Base-by-base conservation (phyloP, 2,329 filamentous ascomycete genomes). In the Intubia oerlemansii region DNA sequence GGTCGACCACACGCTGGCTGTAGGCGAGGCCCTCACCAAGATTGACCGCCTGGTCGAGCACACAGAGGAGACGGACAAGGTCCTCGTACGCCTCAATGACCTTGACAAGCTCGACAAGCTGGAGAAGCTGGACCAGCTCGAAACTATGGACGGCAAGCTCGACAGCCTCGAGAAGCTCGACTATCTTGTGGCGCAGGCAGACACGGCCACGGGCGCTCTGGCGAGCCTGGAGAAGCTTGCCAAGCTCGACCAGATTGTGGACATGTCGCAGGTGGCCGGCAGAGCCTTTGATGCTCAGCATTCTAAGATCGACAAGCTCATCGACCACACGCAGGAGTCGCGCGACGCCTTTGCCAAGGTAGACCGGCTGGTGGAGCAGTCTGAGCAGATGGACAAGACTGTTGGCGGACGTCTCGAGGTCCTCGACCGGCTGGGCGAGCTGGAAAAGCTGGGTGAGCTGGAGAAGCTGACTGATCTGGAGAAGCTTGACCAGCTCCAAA, bases 311-410 rank as follows among this genome's bases (percentile, higher is more conserved):
- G 29, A 33, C 19, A 21, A 30, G 25, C 28, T 37, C 2, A n/a
- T n/a, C n/a, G n/a, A n/a, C n/a, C n/a, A n/a, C n/a, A n/a, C n/a
- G n/a, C n/a, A n/a, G n/a, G n/a, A n/a, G n/a, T n/a, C n/a, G n/a
- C n/a, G n/a, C n/a, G n/a, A n/a, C n/a, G n/a, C n/a, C n/a, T n/a
- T n/a, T n/a, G 29, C 28, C 5, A 32, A 34, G 28, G 25, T 37
- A 4, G 53, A 57, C 32, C 54, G 52, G 34, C 51, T 76, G 5
- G 57, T 82, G 21, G 65, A 64, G 24, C 69, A 79, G 43, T 28
- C 64, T 20, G 59, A 69, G 17, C 61, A 66, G n/a, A 66, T 78
- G 0, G 65, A 63, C 27, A 72, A 81, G 43, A 69, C 77, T 2
- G 66, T 80, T 23, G 59, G 62, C n/a, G n/a, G n/a, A n/a, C n/a